Evolutionary conservation across 768 basidiomycete species (phyloP).

Genomic region (Trametes villosa): DNA sequence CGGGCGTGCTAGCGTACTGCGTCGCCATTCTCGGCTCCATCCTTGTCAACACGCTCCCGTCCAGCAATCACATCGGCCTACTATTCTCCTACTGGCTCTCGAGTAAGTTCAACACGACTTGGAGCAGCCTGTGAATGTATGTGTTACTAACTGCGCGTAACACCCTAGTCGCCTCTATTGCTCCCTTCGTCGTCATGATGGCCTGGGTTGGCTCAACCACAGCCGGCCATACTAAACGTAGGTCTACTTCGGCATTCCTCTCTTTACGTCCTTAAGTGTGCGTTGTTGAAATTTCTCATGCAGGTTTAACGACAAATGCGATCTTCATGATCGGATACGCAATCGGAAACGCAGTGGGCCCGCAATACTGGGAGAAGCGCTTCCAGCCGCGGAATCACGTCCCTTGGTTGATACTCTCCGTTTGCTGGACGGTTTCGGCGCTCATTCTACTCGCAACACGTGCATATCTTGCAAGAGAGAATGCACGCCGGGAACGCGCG

Average conservation of each 20-base stretch:
- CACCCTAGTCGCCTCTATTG: slow-evolving; percentile 61
- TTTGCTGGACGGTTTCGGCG: slow-evolving; percentile 60
- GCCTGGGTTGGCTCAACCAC: slow-evolving; percentile 70
- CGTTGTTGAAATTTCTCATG: neutral
- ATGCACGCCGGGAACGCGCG: slow-evolving; percentile 60
- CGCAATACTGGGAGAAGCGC: slow-evolving; percentile 76
- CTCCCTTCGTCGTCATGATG: slow-evolving; percentile 72
- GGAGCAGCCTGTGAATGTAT: neutral
- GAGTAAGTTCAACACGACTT: slow-evolving; percentile 44
- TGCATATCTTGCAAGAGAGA: slow-evolving; percentile 60
- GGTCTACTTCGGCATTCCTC: too few species aligned
- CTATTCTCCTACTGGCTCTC: slow-evolving; percentile 79
- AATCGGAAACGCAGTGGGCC: slow-evolving; percentile 74
- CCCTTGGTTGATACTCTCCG: slow-evolving; percentile 76
- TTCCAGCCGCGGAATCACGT: slow-evolving; percentile 75
- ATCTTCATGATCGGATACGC: slow-evolving; percentile 75
- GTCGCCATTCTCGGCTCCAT: slow-evolving; percentile 74
- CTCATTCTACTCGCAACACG: slow-evolving; percentile 61
- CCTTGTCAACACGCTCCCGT: slow-evolving; percentile 67
- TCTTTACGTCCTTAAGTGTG: neutral
- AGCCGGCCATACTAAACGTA: slow-evolving; percentile 77
- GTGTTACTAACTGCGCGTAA: neutral
- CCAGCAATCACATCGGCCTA: slow-evolving; percentile 66
- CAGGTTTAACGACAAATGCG: slow-evolving; percentile 73
- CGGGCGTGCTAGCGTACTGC: slow-evolving; percentile 63